Conservation (phyloP, 2,329 filamentous ascomycete species). For the Bertia moriformis region DNA sequence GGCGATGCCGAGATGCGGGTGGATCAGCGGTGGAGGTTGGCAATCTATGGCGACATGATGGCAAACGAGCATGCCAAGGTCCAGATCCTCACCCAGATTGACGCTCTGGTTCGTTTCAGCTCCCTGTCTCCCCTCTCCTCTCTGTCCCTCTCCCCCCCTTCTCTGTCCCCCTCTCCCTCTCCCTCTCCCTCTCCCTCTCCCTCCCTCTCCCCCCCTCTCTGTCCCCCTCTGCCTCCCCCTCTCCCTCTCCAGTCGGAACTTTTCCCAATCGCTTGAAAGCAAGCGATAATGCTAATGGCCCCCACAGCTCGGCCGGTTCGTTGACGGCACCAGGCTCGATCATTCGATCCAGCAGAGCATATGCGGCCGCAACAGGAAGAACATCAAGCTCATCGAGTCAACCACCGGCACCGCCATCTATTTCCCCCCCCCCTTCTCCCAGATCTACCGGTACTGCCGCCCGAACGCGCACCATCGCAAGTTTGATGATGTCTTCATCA, state of each 20-base stretch:
- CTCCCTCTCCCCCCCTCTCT: no score
- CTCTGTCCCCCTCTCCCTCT: no score
- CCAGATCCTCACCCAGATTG: constrained; percentile 88
- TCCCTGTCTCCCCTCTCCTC: no score
- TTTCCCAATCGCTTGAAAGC: constrained; percentile 71
- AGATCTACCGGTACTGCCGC: constrained; percentile 79
- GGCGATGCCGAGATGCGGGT: constrained; percentile 46
- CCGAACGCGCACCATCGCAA: constrained; percentile 68
- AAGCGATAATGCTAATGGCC: constrained; percentile 1
- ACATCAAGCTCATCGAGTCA: constrained; percentile 95
- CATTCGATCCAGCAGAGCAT: constrained; percentile 79
- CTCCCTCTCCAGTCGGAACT: no score
- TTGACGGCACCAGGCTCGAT: constrained; percentile 71
- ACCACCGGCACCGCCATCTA: constrained; percentile 93
- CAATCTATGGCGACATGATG: constrained; percentile 89
- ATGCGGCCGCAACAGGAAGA: constrained; percentile 85
- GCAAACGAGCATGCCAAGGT: constrained; percentile 96
- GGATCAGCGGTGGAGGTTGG: constrained; percentile 80
- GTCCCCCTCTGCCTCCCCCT: no score
- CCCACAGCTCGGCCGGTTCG: constrained; percentile 50
- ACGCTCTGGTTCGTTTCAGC: no score
- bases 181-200: no score
- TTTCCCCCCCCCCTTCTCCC: constrained; percentile 86
- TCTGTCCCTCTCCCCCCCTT: no score
- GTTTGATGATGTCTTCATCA: constrained; percentile 86